Conservation (phyloP, 305 asterid genomes). For the Fraxinus dipetala region DNA sequence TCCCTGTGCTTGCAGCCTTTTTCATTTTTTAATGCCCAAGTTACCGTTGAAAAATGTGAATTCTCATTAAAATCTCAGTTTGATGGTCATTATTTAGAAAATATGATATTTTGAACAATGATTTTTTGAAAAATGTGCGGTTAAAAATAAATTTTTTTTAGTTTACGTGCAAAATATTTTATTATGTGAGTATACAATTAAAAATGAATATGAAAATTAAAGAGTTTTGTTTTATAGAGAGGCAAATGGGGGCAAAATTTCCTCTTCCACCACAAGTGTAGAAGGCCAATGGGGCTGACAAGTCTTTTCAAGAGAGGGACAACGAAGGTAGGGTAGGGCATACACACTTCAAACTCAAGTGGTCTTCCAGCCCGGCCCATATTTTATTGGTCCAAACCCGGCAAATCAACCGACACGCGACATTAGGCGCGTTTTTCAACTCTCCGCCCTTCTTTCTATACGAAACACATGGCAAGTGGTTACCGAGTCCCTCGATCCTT, state of each 20-base stretch:
- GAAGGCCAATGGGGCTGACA: background rate
- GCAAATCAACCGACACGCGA: background rate
- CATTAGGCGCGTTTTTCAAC: constrained; percentile 13
- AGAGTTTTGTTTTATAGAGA: too few relatives aligned
- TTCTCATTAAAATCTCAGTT: background rate
- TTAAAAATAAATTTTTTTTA: too few relatives aligned
- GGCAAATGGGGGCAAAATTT: background rate
- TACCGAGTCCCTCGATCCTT: constrained; percentile 36
- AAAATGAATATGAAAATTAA: too few relatives aligned
- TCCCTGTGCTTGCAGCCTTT: too few relatives aligned
- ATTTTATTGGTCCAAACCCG: background rate
- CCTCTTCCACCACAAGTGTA: background rate
- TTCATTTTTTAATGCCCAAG: background rate
- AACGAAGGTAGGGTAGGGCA: background rate
- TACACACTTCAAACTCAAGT: background rate
- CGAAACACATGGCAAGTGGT: constrained; percentile 19
- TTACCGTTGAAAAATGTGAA: background rate
- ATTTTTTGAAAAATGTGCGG: too few relatives aligned
- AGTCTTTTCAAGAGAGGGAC: background rate
- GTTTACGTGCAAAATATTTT: too few relatives aligned
- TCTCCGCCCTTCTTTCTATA: constrained; percentile 18
- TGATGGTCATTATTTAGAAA: background rate
- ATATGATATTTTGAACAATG: background rate
- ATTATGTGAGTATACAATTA: too few relatives aligned
- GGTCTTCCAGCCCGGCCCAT: background rate